A percentile compares a stretch with the other conserved stretches of the same genome.
phyloP scores from a whole-genome alignment of 2,329 filamentous ascomycete species.

The Claviceps arundinis region DNA sequence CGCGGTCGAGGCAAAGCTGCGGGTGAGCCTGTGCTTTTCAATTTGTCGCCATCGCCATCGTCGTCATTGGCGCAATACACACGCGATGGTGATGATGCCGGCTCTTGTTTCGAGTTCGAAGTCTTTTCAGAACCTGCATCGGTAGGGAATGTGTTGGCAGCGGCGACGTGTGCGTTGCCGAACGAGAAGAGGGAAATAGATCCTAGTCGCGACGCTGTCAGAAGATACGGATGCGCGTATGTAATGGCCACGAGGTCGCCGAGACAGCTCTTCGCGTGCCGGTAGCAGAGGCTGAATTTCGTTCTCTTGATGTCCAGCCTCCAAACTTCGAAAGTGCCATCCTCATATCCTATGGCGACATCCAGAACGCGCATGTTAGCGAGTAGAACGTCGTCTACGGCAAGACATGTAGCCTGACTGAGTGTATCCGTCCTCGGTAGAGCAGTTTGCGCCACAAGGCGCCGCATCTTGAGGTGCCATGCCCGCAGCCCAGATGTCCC shows the following conservation, averaged over 20 bases:
- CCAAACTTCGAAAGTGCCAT: slow-evolving; percentile 63
- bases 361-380: slow-evolving; percentile 34
- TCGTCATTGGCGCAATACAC: neutral
- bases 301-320: slow-evolving; percentile 33
- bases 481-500: slow-evolving; percentile 54
- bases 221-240: slow-evolving; percentile 58
- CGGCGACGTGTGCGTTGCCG: slow-evolving; percentile 12
- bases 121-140: neutral
- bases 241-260: slow-evolving; percentile 59
- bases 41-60: neutral
- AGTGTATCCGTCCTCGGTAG: slow-evolving; percentile 16
- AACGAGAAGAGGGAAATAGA: slow-evolving; percentile 67
- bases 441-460: slow-evolving; percentile 39
- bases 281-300: slow-evolving; percentile 37
- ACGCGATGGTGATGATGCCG: neutral
- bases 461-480: slow-evolving; percentile 58
- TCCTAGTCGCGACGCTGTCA: slow-evolving; percentile 65
- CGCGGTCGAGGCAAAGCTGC: slow-evolving; percentile 13
- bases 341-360: slow-evolving; percentile 54
- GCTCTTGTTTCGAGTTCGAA: neutral
- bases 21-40: neutral
- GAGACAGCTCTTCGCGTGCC: slow-evolving; percentile 47
- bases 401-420: slow-evolving; percentile 46
- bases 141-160: neutral
- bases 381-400: slow-evolving; percentile 43